Base-by-base conservation (phyloP, 495 filamentous ascomycete genomes). In the Neurospora cerealis region DNA sequence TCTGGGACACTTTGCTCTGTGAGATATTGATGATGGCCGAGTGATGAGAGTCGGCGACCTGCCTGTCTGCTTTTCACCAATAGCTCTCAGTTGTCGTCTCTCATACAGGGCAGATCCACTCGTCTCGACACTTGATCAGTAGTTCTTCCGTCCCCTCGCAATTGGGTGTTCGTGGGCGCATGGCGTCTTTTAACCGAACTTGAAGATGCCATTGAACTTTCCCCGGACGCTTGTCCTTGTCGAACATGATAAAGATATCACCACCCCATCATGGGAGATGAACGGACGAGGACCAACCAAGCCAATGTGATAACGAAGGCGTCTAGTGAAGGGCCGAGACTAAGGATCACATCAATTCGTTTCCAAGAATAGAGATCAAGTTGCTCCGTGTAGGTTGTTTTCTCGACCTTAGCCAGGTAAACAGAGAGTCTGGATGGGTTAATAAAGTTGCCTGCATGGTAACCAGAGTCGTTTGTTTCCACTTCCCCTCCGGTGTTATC, bases 321-420 rank as follows among this genome's bases (percentile, higher is more conserved):
- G 15, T 32, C 9, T 32, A 62, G 6, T 62, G 54, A 62, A 62
- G 54, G 54, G 24, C 28, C 54, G 54, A 62, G 24, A 34, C 54
- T 34, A 4, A 60, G 21, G 6, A 15, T 32, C 10, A 13, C 54
- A 34, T 24, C 17, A 4, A 32, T 17, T 15, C 17, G 54, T 39
- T 44, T 71, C 77, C 74, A 74, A 75, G 62, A 76, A 79, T 76
- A 79, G 78, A 76, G 74, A 76, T 74, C 73, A 72, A 73, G 76
- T 76, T 76, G 76, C 38, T 37, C 48, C 36, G 70, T 62, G 24
- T 62, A 13, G 5, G 46, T 54, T 54, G 46, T 13, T 32, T 32
- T 19, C 13, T 62, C 28, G 15, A 44, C 28, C 13, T 62, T 44
- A 76, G 73, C 76, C 74, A 69, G 78, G 76, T 78, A 74, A 75